Evolutionary conservation across 495 filamentous ascomycete genomes (phyloP), one percentile per base, ranked within the genome.

Genomic region (Extremus antarcticus): DNA sequence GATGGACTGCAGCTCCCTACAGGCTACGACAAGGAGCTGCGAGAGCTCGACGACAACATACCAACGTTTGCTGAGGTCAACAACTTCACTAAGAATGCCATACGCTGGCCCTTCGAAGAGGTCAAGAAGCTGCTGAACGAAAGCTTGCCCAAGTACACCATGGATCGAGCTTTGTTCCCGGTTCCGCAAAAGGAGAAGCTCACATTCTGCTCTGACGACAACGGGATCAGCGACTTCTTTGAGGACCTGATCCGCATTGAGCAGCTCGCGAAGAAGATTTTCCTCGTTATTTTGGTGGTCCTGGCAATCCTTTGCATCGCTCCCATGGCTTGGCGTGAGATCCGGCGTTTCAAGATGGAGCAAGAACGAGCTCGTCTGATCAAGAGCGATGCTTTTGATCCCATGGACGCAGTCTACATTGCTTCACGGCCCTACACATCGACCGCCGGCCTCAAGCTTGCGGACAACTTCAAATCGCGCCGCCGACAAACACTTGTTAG

Each of bases 341-440:
- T 90, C 50, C 80, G 82, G 40, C 79, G 85, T 35, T 97, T 83
- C 82, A 80, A 80, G 25, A 75, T 72, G 8, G 85, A 86, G 76
- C 78, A 83, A 65, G 68, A 83, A 54, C 83, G 85, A 29, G 77
- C 87, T 15, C 70, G 77, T 47, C 72, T 88, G 22, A 74, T 95
- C 47, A 74, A 73, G 47, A 77, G 82, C 51, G 70, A 83, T 20
- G 76, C 78, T 11, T 74, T 78, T 58, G 90, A 96, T 59, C 81
- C 85, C 1, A 81, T 95, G 77, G 94, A 97, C 66, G 83, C 91
- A 19, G 78, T 95, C 47, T 91, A 95, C 65, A 86, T 95, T 47
- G 80, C 82, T 16, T 94, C 89, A 19, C 77, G 87, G 2, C 89
- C 91, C 4, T 79, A 82, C 56, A 84, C 87, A 0, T 76, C 85